Evolutionary conservation across 2,329 filamentous ascomycete species (phyloP), one percentile per base, ranked within the genome.

Genomic region (Elsinoe ampelina): DNA sequence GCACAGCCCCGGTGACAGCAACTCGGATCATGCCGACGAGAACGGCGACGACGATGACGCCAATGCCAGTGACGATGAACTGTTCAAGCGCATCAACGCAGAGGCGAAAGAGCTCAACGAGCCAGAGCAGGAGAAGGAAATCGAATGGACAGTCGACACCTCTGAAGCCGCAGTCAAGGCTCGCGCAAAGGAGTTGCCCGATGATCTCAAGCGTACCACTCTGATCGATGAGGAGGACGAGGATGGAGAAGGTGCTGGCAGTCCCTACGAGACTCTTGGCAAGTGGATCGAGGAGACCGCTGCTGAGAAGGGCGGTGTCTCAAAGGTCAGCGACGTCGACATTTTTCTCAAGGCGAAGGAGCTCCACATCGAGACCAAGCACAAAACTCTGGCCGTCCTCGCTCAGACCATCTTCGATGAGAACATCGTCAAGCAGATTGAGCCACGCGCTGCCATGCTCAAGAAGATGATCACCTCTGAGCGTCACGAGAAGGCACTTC

Each of bases 321-420:
- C 83, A 74, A 84, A 90, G 59, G 81, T 98, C 62, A 85, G 89
- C 68, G 91, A 95, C 67, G 80, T 97, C 63, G 86, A 91, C 38
- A 89, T 98, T 70, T 97, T 95, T 74, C 77, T 95, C 75, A 97
- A 98, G 80, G 92, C 92, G 62, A 93, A 95, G 77, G 93, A 97
- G 66, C 79, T 97, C 57, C 91, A 91, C 65, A 93, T 98, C 62
- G 92, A 96, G 75, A 73, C 74, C 75, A 98, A 97, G 83, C 88
- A 96, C 79, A 90, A 87, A 75, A 95, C 91, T 50, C 80, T 95
- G 57, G 81, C 91, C 58, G 91, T 98, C 58, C 84, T 98, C 43
- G 89, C 91, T 50, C 90, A 95, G 78, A 92, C 89, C 63, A 80
- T 98, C 65, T 98, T 98, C 71, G 85, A 95, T 71, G 85, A 95